A percentile compares a stretch with the other conserved stretches of the same genome.
Conservation (phyloP, 805 yeast species). For the Starmerella sp. region DNA sequence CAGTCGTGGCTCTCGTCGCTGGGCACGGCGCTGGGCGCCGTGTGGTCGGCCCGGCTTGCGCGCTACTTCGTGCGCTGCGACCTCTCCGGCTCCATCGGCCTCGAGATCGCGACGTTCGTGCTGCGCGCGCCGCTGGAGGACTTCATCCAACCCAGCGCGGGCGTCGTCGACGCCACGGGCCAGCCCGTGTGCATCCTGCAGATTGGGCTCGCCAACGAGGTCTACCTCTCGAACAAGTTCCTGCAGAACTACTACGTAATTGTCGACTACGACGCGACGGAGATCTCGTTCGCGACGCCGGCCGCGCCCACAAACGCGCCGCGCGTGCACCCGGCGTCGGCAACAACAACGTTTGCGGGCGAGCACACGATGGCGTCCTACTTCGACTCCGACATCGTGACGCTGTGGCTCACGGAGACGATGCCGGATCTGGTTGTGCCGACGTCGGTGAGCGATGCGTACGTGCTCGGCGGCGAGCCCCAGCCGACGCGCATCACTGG, state of each 20-base stretch:
- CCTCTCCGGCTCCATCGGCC: background rate
- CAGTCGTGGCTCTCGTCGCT: background rate
- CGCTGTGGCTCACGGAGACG: background rate
- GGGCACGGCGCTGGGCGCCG: slow-evolving; percentile 5
- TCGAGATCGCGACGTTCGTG: background rate
- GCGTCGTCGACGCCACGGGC: background rate
- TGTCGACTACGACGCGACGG: slow-evolving; percentile 10
- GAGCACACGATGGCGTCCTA: background rate
- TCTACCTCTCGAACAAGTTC: slow-evolving; percentile 10
- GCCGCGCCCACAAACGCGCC: background rate
- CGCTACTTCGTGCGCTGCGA: slow-evolving; percentile 10
- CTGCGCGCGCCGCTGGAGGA: background rate
- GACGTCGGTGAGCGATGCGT: background rate
- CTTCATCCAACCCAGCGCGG: background rate
- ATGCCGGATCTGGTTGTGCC: background rate
- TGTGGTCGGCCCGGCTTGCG: slow-evolving; percentile 6
- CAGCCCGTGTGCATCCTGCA: slow-evolving; percentile 8
- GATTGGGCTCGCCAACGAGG: slow-evolving; percentile 5
- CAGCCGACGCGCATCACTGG: background rate
- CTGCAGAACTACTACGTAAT: slow-evolving; percentile 9
- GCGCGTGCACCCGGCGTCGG: background rate
- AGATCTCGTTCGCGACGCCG: slow-evolving; percentile 9
- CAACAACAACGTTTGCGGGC: background rate
- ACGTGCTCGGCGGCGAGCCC: background rate
- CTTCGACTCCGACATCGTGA: background rate